These are phyloP conservation scores for Zychaea mexicana DNA, from an alignment of 371 early-diverging fungal species.

Conservation along the genomic window DNA sequence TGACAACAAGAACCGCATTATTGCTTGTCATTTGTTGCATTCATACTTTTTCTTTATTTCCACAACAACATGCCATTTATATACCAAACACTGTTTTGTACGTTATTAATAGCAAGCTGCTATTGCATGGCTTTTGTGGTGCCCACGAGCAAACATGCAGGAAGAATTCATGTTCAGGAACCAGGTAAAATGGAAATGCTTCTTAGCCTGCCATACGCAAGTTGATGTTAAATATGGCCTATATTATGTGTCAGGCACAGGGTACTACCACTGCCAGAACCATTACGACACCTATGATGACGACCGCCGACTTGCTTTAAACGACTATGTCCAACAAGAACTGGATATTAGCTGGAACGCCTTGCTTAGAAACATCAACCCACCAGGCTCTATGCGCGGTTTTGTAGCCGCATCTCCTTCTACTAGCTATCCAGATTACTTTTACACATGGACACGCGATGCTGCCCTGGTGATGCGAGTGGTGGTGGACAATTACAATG, in stretches of 20 bases:
- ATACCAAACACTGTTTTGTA: background rate
- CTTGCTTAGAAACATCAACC: slow-evolving; percentile 36
- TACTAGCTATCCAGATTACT: slow-evolving; percentile 69
- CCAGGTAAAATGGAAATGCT: background rate
- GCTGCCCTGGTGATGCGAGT: slow-evolving; percentile 63
- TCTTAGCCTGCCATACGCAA: too few species aligned
- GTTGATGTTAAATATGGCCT: too few species aligned
- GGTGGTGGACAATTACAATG: slow-evolving; percentile 26
- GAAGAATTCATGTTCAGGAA: background rate
- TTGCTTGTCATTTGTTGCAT: background rate
- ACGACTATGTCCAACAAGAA: slow-evolving; percentile 27
- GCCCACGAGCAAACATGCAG: background rate
- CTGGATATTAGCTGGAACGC: slow-evolving; percentile 23
- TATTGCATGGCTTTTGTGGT: background rate
- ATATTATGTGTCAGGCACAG: too few species aligned
- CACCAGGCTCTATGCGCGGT: slow-evolving; percentile 31
- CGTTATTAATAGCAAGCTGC: background rate
- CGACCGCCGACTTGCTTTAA: background rate
- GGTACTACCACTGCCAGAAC: too few species aligned
- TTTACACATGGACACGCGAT: slow-evolving; percentile 80
- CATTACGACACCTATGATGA: too few species aligned
- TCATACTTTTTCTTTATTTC: background rate
- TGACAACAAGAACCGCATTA: background rate
- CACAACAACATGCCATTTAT: background rate
- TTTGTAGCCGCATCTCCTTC: slow-evolving; percentile 46